Percentiles rank a stretch among this genome's conserved stretches.
These are phyloP conservation scores for Hyparrhenia diplandra DNA, from an alignment of 176 grass and related monocot genomes.

Conservation along the genomic window DNA sequence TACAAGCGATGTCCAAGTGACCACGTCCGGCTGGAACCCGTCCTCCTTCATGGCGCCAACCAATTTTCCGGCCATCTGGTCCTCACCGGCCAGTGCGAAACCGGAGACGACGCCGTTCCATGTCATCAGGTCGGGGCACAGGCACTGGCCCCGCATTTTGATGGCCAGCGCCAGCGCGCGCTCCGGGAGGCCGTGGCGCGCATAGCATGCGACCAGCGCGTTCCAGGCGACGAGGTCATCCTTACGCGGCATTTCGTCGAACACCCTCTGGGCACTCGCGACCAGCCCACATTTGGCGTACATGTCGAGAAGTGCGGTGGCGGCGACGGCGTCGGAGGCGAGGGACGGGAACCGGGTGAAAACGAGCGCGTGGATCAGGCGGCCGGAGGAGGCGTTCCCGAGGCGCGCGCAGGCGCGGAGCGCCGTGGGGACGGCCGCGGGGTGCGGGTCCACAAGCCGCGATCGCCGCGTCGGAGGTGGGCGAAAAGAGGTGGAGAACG, in stretches of 20 bases:
- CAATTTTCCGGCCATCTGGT: conserved; percentile 32
- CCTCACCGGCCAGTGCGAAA: conserved; percentile 37
- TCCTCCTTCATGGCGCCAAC: conserved; percentile 41
- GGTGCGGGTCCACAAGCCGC: conserved; percentile 21
- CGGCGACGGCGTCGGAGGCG: conserved; percentile 35
- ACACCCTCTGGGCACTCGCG: conserved; percentile 47
- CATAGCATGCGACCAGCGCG: conserved; percentile 57
- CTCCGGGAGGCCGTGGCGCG: conserved; percentile 37
- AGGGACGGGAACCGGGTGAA: conserved; percentile 23
- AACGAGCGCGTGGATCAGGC: conserved; percentile 40
- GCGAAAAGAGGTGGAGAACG: conserved; percentile 52
- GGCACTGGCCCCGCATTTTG: conserved; percentile 44
- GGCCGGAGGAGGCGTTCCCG: conserved; percentile 25
- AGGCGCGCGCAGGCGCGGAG: conserved; percentile 55
- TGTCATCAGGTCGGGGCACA: conserved; percentile 41
- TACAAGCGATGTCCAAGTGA: conserved; percentile 65
- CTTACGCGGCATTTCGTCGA: conserved; percentile 34
- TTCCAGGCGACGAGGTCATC: conserved; percentile 63
- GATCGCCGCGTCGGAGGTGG: neutral
- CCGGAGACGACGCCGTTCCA: conserved; percentile 55
- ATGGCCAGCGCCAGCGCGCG: conserved; percentile 38
- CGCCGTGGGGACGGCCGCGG: conserved; percentile 40
- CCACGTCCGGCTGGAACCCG: conserved; percentile 42
- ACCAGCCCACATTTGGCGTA: conserved; percentile 52
- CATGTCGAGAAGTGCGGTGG: conserved; percentile 58